phyloP scores from a whole-genome alignment of 371 early-diverging fungal genomes.

The Rhizopus stolonifer region DNA sequence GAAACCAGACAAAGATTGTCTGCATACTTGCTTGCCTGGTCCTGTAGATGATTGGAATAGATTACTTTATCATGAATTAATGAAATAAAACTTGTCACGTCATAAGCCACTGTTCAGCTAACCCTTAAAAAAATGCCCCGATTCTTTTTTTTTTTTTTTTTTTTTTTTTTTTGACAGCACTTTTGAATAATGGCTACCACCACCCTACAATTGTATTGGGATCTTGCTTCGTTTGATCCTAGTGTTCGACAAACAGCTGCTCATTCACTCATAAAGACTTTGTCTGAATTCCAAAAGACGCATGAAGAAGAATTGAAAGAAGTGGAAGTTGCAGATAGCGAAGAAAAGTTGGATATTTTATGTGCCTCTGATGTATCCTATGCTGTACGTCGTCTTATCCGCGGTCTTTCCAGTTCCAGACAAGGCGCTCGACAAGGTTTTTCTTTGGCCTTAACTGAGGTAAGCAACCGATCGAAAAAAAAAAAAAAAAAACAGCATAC shows the following conservation, averaged over 20 bases:
- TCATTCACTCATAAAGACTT: conserved; percentile 41
- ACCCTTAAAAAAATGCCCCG: no score
- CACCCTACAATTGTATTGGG: conserved; percentile 67
- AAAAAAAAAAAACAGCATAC: neutral
- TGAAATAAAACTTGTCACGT: conserved; percentile 1
- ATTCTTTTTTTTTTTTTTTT: conserved; percentile 6
- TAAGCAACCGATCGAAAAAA: conserved; percentile 15
- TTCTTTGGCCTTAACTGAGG: conserved; percentile 89
- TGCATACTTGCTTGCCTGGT: conserved; percentile 49
- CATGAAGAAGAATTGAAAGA: conserved; percentile 37
- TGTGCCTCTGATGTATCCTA: conserved; percentile 81
- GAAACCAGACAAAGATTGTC: conserved; percentile 44
- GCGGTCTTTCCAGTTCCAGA: conserved; percentile 86
- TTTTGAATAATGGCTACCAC: conserved; percentile 25
- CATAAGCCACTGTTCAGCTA: no score
- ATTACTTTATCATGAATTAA: conserved; percentile 36
- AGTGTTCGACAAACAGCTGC: conserved; percentile 55
- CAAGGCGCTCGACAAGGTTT: conserved; percentile 95
- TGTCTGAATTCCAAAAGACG: conserved; percentile 49
- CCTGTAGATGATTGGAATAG: conserved; percentile 53
- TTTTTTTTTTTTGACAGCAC: neutral
- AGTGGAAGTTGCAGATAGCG: conserved; percentile 46
- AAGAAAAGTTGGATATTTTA: conserved; percentile 62
- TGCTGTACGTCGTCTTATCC: conserved; percentile 82
- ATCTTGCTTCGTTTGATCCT: conserved; percentile 67